phyloP scores from a whole-genome alignment of 2,329 filamentous ascomycete genomes.

The Aspergillus ibericus region DNA sequence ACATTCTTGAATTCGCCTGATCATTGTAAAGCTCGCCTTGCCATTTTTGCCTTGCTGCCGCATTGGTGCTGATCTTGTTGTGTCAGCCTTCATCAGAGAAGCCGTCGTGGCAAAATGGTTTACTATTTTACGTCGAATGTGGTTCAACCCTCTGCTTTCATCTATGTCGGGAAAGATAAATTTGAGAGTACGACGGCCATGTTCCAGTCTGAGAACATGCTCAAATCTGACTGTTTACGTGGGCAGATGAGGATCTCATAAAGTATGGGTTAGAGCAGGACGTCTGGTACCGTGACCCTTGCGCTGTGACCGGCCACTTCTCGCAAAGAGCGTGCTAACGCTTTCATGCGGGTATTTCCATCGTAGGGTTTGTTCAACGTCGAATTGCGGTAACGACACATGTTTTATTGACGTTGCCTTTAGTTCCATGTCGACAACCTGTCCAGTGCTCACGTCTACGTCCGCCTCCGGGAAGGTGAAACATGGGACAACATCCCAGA shows the following conservation, averaged over 20 bases:
- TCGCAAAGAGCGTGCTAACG: not conserved
- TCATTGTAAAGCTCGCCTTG: not conserved
- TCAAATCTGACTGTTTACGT: slow-evolving; percentile 15
- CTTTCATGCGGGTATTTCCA: not conserved
- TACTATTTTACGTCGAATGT: slow-evolving; percentile 91
- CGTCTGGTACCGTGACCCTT: slow-evolving; percentile 66
- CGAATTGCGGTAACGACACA: not conserved
- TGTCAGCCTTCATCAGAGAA: not conserved
- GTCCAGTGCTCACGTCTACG: slow-evolving; percentile 93
- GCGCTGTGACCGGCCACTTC: not conserved
- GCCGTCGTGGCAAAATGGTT: slow-evolving; percentile 59
- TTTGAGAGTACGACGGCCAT: slow-evolving; percentile 74
- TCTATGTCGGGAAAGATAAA: slow-evolving; percentile 99
- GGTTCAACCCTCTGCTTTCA: slow-evolving; percentile 76
- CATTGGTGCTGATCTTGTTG: not conserved
- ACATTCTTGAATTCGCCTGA: not conserved
- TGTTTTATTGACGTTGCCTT: slow-evolving; percentile 7
- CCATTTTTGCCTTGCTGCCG: not conserved
- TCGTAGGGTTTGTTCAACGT: slow-evolving; percentile 32
- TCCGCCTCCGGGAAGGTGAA: slow-evolving; percentile 75
- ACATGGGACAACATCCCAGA: slow-evolving; percentile 79
- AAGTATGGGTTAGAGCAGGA: slow-evolving; percentile 93
- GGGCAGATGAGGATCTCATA: slow-evolving; percentile 89
- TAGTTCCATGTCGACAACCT: slow-evolving; percentile 98
- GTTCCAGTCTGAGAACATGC: slow-evolving; percentile 3